Evolutionary conservation across 495 filamentous ascomycete genomes (phyloP).

Genomic region (Pyrenula massariospora): DNA sequence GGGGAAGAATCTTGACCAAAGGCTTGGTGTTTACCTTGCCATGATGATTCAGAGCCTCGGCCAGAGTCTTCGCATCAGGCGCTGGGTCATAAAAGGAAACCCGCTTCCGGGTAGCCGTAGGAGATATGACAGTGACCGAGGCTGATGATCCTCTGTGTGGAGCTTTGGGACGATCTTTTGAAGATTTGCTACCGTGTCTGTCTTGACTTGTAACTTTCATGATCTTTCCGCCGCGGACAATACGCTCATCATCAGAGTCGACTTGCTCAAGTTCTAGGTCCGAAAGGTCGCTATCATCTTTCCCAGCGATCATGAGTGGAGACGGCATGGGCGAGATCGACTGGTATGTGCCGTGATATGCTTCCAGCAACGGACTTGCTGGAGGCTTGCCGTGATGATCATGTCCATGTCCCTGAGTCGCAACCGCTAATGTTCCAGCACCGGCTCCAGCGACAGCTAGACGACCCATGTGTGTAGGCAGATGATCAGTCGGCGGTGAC

Average conservation of each 20-base stretch:
- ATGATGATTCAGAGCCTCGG: slow-evolving; percentile 58
- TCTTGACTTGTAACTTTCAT: slow-evolving; percentile 7
- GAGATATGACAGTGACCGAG: slow-evolving; percentile 10
- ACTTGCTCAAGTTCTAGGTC: slow-evolving; percentile 25
- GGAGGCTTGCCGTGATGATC: slow-evolving; percentile 37
- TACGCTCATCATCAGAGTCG: slow-evolving; percentile 1
- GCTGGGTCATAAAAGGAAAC: slow-evolving; percentile 64
- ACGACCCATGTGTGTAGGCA: slow-evolving; percentile 34
- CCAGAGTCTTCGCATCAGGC: slow-evolving; percentile 63
- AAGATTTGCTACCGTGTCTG: slow-evolving; percentile 7
- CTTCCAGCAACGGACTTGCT: slow-evolving; percentile 75
- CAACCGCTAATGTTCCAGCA: slow-evolving; percentile 2
- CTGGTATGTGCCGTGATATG: slow-evolving; percentile 91
- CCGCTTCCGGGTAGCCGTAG: slow-evolving; percentile 20
- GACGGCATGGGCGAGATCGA: slow-evolving; percentile 92
- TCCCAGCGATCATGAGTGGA: slow-evolving; percentile 39
- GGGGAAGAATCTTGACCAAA: slow-evolving; percentile 74
- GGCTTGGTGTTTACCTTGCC: slow-evolving; percentile 53
- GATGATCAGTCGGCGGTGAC: slow-evolving; percentile 16
- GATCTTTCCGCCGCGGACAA: slow-evolving; percentile 10
- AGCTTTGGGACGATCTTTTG: slow-evolving; percentile 14
- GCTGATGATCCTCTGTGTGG: slow-evolving; percentile 20
- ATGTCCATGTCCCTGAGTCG: slow-evolving; percentile 6
- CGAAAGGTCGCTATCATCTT: slow-evolving; percentile 36
- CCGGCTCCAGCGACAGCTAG: slow-evolving; percentile 25